These are phyloP conservation scores for Noccaea bulbosa DNA, from an alignment of 345 rosid species.

Conservation along the genomic window DNA sequence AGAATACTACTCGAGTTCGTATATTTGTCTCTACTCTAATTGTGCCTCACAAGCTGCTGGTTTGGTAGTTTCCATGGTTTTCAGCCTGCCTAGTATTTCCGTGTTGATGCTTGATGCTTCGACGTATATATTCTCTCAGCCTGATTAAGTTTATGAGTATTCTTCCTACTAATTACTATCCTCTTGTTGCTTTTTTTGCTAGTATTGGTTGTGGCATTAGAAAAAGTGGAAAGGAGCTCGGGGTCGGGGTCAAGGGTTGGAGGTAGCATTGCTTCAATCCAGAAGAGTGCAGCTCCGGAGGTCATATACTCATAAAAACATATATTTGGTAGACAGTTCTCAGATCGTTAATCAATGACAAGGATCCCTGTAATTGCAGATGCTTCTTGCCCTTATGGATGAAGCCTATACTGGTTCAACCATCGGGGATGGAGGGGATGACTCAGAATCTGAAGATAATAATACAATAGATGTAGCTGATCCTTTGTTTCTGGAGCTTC, in stretches of 20 bases:
- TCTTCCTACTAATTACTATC: slow-evolving; percentile 16
- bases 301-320: slow-evolving; percentile 45
- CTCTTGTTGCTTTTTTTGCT: slow-evolving; percentile 31
- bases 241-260: slow-evolving; percentile 79
- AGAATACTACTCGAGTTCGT: neutral
- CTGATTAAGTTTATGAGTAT: slow-evolving; percentile 5
- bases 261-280: slow-evolving; percentile 88
- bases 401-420: slow-evolving; percentile 99
- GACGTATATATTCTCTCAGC: slow-evolving; percentile 1
- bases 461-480: slow-evolving; percentile 78
- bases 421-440: slow-evolving; percentile 85
- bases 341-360: slow-evolving; percentile 18
- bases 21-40: neutral
- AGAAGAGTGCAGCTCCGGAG: slow-evolving; percentile 97
- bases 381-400: slow-evolving; percentile 98
- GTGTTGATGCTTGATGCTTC: slow-evolving; percentile 11
- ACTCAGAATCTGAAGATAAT: slow-evolving; percentile 93
- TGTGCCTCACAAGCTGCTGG: slow-evolving; percentile 11
- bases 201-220: slow-evolving; percentile 91
- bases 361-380: slow-evolving; percentile 51
- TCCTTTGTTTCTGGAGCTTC: slow-evolving; percentile 90
- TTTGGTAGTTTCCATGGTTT: slow-evolving; percentile 4
- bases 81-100: slow-evolving; percentile 9
- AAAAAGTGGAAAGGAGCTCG: slow-evolving; percentile 85
- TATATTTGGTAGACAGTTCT: slow-evolving; percentile 25